These are phyloP conservation scores for Corrigiola litoralis DNA, from an alignment of 179 eudicot genomes.

Conservation along the genomic window DNA sequence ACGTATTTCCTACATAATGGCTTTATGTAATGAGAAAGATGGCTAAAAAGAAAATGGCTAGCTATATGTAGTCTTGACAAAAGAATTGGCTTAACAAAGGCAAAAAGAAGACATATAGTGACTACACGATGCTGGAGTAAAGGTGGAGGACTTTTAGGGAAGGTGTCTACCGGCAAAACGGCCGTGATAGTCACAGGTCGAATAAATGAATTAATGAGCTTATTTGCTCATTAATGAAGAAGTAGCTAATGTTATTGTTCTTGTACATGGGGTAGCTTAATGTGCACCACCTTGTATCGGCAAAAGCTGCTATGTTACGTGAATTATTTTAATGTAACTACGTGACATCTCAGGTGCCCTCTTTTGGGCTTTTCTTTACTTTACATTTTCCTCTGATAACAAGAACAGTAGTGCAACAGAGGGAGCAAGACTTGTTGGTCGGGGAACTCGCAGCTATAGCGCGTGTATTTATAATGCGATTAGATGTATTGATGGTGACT, in stretches of 20 bases:
- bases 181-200: conserved; percentile 16
- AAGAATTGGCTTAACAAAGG: background rate
- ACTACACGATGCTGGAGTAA: background rate
- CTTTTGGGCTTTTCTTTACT: background rate
- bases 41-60: background rate
- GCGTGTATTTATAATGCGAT: too few species aligned
- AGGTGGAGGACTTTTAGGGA: background rate
- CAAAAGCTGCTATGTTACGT: background rate
- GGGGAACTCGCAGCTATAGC: too few species aligned
- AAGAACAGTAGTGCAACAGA: background rate
- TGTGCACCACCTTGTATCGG: background rate
- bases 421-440: too few species aligned
- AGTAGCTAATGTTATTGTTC: background rate
- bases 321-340: background rate
- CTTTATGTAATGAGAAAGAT: background rate
- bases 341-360: background rate
- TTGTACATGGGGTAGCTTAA: background rate
- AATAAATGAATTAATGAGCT: background rate
- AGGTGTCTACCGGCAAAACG: background rate
- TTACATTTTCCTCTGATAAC: too few species aligned
- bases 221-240: background rate
- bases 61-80: background rate
- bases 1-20: too few species aligned
- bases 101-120: too few species aligned
- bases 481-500: too few species aligned